These are phyloP conservation scores for Rubroshorea leprosula DNA, from an alignment of 345 rosid species.

Conservation along the genomic window DNA sequence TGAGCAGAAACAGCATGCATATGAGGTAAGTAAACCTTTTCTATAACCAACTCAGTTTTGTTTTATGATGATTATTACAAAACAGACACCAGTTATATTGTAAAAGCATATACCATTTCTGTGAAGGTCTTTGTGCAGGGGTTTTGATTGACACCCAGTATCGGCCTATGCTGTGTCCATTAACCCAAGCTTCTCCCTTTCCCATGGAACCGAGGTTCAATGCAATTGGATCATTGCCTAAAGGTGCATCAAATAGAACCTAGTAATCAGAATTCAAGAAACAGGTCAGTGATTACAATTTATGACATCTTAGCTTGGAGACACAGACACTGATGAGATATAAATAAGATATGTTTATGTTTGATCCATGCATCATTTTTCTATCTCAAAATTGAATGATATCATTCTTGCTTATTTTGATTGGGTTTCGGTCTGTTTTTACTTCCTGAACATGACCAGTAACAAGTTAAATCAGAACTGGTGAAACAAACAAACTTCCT, in stretches of 20 bases:
- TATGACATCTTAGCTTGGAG: background rate
- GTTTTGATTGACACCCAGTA: conserved; percentile 55
- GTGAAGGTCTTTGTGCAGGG: conserved; percentile 42
- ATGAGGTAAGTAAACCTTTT: background rate
- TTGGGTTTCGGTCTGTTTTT: too few species aligned
- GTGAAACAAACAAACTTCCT: background rate
- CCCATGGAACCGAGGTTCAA: conserved; percentile 58
- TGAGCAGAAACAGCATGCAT: background rate
- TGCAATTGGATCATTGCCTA: conserved; percentile 42
- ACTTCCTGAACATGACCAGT: too few species aligned
- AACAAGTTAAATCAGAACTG: background rate
- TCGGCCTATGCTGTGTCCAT: conserved; percentile 58
- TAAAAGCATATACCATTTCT: conserved; percentile 32
- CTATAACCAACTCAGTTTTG: background rate
- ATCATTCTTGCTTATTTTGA: background rate
- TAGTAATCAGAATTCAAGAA: conserved; percentile 18
- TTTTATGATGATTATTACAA: background rate
- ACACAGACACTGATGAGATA: background rate
- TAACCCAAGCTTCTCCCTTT: conserved; percentile 67
- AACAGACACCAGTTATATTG: background rate
- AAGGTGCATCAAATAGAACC: conserved; percentile 45
- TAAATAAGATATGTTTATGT: background rate
- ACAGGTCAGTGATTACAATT: background rate
- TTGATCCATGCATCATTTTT: too few species aligned
- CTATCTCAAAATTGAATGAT: background rate